Evolutionary conservation across 192 early-diverging fungal species (phyloP), one percentile per base, ranked within the genome.

Genomic region (Coemansia sp.): DNA sequence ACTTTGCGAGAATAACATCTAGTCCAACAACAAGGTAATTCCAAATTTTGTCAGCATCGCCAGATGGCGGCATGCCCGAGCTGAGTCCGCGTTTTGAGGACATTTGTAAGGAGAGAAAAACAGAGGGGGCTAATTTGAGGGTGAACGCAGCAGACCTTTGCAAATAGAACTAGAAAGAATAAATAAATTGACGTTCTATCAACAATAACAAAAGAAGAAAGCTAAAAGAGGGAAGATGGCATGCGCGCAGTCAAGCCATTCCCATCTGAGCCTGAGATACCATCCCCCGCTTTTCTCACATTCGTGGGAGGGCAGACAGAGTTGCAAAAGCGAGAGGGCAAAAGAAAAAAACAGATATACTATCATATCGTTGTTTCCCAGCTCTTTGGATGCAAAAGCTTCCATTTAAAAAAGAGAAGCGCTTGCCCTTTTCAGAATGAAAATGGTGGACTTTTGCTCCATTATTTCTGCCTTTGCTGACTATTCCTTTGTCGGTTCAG

Each of bases 1-100:
- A 74, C 12, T 87, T 79, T 52, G 85, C 86, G 76, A 96, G 87
- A 75, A 98, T 93, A 59, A 85, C 83, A 66, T 94, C 86, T 61
- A 95, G 84, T 20, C 93, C 93, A 34, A 78, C 82, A 66, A 90
- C 86, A 34, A 98, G 74, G 25, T 85, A 85, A 20, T 67, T 58
- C 94, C 94, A 95, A 16, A 92, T 93, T 29, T 83, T 80, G 57
- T 70, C 65, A 12, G 80, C 69, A 43, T 82, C 71, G 46, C 58
- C 65, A 56, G 68, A 77, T 18, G 61, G 60, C 57, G 64, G 67
- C 4, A 59, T 34, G 4, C 55, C 55, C 15, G 55, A 57, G 18
- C 12, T 25, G 55, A 15, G 46, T 21, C 23, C 33, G 40, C 30
- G 28, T 25, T 31, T 78, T 67, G 45, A 84, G 78, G 59, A 82